Evolutionary conservation across 495 filamentous ascomycete species (phyloP), one percentile per base, ranked within the genome.

Genomic region (Cairneyella variabilis): DNA sequence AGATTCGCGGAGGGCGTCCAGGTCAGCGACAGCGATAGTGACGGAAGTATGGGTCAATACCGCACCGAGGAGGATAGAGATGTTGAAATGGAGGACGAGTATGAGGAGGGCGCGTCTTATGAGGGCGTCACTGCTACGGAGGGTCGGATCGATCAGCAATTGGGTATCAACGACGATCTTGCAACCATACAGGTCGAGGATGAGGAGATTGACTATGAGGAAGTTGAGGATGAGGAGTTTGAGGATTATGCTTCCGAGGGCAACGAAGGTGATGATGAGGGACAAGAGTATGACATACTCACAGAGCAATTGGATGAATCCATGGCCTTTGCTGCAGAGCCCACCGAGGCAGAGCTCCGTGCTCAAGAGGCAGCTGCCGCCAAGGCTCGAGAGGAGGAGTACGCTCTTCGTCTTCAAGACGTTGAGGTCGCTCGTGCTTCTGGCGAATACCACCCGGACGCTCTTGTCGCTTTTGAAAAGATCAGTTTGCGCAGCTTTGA

Each of bases 401-500:
- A 25, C 7, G 41, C 22, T 20, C 20, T 57, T 36, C 59, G 42
- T 37, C 27, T 27, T 40, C 51, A 58, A 18, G 46, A 44, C 21
- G 47, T 64, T 27, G 39, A 50, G 18, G 43, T 50, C 38, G 51
- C 46, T 20, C 55, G 47, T 22, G 62, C 51, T 30, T 54, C 53
- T 38, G 68, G 60, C 56, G 69, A 69, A 2, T 79, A 76, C 71
- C 72, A 67, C 14, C 57, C 69, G 11, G 74, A 78, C 30, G 83
- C 84, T 49, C 69, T 76, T 28, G 68, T 66, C 37, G 69, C 88
- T 11, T 82, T 76, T 62, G 67, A 76, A 34, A 74, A 75, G 39
- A 66, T 87, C 10, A 66, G 71, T 3, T 76, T 78, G 62, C 77
- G 84, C 22, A 81, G 83, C 3, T 76, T 74, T 25, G 82, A 86